Evolutionary conservation across 495 filamentous ascomycete species (phyloP).

Genomic region (Daldinia vernicosa): DNA sequence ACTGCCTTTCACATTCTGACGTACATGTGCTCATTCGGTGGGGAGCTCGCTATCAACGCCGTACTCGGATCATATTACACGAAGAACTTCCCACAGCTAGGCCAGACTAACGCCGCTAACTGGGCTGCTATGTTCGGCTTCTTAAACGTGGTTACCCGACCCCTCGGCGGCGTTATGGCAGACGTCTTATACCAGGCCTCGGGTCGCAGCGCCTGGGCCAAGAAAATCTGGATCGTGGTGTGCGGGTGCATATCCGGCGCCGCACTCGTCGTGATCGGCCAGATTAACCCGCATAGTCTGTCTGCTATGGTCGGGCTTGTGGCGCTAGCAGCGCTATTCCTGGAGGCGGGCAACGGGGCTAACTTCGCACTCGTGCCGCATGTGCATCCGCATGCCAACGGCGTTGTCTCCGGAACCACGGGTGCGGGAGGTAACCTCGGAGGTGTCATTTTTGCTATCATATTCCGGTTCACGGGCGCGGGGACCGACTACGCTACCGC

Average conservation of each 20-base stretch:
- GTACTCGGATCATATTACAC: slow-evolving; percentile 82
- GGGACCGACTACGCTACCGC: slow-evolving; percentile 70
- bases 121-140: slow-evolving; percentile 95
- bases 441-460: slow-evolving; percentile 83
- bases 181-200: slow-evolving; percentile 75
- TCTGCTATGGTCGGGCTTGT: slow-evolving; percentile 80
- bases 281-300: slow-evolving; percentile 65
- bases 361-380: slow-evolving; percentile 89
- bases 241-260: slow-evolving; percentile 70
- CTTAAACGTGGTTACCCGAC: slow-evolving; percentile 79
- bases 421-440: slow-evolving; percentile 86
- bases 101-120: slow-evolving; percentile 74
- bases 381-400: slow-evolving; percentile 74
- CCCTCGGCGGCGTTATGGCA: slow-evolving; percentile 74
- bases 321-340: slow-evolving; percentile 76
- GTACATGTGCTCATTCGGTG: slow-evolving; percentile 90
- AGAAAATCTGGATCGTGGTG: slow-evolving; percentile 76
- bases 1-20: slow-evolving; percentile 71
- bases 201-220: slow-evolving; percentile 70
- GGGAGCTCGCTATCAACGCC: slow-evolving; percentile 85
- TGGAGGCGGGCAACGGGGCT: slow-evolving; percentile 84
- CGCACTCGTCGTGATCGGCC: slow-evolving; percentile 76
- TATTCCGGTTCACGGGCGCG: slow-evolving; percentile 77
- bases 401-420: slow-evolving; percentile 77
- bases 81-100: slow-evolving; percentile 76